Base-by-base conservation (phyloP, 2,329 filamentous ascomycete genomes). In the Calonectria pauciramosa region DNA sequence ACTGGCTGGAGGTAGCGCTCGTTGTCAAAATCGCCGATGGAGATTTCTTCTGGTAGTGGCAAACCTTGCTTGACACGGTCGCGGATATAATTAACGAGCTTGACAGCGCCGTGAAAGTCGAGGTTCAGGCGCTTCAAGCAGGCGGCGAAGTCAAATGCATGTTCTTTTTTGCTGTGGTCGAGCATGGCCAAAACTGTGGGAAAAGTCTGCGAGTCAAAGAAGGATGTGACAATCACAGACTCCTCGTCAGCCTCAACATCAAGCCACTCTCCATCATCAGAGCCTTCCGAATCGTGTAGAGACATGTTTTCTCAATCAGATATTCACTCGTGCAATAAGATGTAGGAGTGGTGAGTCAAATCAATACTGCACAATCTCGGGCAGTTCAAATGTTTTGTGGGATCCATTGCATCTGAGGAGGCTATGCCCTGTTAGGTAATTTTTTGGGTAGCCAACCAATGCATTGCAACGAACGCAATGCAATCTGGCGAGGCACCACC, bases 1-100 rank as follows among this genome's bases (percentile, higher is more conserved):
- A 96, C 93, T 0, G 97, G 97, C 82, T 94, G 94, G 73, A 99
- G 88, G 82, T 93, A 97, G 77, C 90, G 89, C 77, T 99, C 96
- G 75, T 95, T 91, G n/a, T 92, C 89, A 76, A 98, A 92, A 32
- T 92, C 88, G 2, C 88, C 86, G 44, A 87, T 87, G 3, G 91
- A 88, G 72, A 95, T 92, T 54, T 93, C 85, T 72, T 90, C 88
- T 0, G 91, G 91, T 4, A 91, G 82, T 9, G 86, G 52, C 41
- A 83, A 79, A 52, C 87, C 86, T 47, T 89, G 86, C 68, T 87
- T 86, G 28, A 87, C 87, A 28, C 83, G 84, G 73, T 86, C 84
- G 74, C 90, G 89, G 69, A 92, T 88, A 80, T 92, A 95, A 83
- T 96, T 96, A 82, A 96, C 91, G 41, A 96, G 87, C 84, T 93